Evolutionary conservation across 179 eudicot genomes (phyloP).

Genomic region (Kewa caespitosa): DNA sequence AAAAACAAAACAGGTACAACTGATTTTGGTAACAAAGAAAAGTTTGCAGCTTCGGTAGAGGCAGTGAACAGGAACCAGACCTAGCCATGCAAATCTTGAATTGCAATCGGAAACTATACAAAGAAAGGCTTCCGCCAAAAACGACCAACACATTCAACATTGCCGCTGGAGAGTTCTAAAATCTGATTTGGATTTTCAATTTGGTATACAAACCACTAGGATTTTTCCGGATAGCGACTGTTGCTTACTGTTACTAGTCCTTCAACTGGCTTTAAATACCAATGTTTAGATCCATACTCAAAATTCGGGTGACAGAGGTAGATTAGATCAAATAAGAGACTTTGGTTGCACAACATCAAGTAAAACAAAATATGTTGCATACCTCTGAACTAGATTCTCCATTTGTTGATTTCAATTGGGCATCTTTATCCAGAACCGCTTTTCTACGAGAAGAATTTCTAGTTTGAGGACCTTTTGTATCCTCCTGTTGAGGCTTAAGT

Average conservation of each 20-base stretch:
- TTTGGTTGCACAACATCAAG: neutral
- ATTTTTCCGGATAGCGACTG: too few species aligned
- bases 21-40: neutral
- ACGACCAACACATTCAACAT: neutral
- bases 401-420: conserved; percentile 59
- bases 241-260: too few species aligned
- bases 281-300: neutral
- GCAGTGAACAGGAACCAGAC: neutral
- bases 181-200: too few species aligned
- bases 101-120: neutral
- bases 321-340: neutral
- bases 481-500: conserved; percentile 65
- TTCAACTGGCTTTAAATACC: too few species aligned
- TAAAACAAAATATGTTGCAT: conserved; percentile 9
- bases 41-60: neutral
- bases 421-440: conserved; percentile 74
- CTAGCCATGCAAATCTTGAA: neutral
- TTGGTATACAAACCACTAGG: too few species aligned
- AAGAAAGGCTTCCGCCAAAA: conserved; percentile 1
- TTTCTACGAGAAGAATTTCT: conserved; percentile 82
- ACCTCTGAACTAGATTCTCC: conserved; percentile 92
- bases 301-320: neutral
- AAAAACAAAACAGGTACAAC: too few species aligned
- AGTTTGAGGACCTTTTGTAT: conserved; percentile 82
- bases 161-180: too few species aligned